phyloP scores from a whole-genome alignment of 164 flowering plant genomes.

The Stephania japonica region DNA sequence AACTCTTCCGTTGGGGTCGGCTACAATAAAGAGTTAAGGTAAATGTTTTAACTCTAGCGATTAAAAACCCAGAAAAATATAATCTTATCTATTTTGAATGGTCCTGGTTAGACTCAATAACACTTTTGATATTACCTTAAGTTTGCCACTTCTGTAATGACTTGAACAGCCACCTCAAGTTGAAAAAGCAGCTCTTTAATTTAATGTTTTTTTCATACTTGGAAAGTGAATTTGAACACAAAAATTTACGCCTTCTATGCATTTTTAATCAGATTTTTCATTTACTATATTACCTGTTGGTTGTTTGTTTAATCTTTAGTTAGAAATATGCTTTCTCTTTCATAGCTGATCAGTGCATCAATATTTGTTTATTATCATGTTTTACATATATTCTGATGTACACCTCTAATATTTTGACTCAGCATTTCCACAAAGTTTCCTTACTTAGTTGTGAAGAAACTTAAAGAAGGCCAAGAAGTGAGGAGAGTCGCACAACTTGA shows the following conservation, averaged over 20 bases:
- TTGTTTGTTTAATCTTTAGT: too few species aligned
- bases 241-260: not conserved
- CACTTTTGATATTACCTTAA: too few species aligned
- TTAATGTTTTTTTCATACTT: not conserved
- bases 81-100: too few species aligned
- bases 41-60: too few species aligned
- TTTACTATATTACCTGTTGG: not conserved
- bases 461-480: slow-evolving; percentile 73
- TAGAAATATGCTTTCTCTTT: not conserved
- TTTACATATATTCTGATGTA: not conserved
- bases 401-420: slow-evolving; percentile 19
- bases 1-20: too few species aligned
- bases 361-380: not conserved
- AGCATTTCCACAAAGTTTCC: slow-evolving; percentile 75
- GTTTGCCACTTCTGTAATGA: too few species aligned
- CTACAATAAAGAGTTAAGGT: too few species aligned
- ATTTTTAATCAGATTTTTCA: too few species aligned
- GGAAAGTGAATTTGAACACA: not conserved
- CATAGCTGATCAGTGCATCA: not conserved
- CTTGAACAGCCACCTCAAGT: too few species aligned
- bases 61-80: too few species aligned
- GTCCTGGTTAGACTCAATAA: too few species aligned
- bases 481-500: slow-evolving; percentile 87
- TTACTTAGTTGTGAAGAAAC: slow-evolving; percentile 68
- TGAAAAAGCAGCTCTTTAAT: not conserved